Percentiles rank a stretch among this genome's conserved stretches.
Conservation (phyloP, 2,329 filamentous ascomycete genomes). For the Ophiostoma tasmaniense region DNA sequence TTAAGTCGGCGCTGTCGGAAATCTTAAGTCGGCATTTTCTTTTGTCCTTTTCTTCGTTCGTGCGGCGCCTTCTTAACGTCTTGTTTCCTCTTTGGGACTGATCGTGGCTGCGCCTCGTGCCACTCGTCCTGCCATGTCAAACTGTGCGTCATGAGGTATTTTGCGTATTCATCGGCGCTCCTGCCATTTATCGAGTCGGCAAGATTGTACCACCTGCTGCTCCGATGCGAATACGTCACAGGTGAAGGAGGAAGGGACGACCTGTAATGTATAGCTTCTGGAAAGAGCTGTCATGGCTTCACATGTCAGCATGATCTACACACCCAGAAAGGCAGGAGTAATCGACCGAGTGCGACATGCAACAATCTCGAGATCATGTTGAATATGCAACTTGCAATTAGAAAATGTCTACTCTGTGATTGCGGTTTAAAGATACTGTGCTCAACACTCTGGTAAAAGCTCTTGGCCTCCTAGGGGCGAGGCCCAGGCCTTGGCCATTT, state of each 20-base stretch:
- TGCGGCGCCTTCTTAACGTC: conserved; percentile 10
- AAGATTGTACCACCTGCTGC: not conserved
- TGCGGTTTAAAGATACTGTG: not conserved
- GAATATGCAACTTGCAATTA: not conserved
- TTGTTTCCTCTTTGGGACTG: conserved; percentile 10
- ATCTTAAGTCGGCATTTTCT: no score
- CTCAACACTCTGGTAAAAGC: not conserved
- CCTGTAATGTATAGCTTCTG: no score
- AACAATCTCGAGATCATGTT: not conserved
- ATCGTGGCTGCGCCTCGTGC: not conserved
- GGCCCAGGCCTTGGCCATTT: not conserved
- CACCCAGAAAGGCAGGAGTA: not conserved
- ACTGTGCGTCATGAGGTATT: not conserved
- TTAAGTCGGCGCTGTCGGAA: not conserved
- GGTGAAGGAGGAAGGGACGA: not conserved
- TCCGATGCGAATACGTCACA: conserved; percentile 3
- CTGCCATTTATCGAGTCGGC: not conserved
- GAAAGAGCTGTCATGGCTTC: no score
- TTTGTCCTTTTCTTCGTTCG: not conserved
- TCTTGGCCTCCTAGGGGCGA: conserved; percentile 1
- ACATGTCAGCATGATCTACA: no score
- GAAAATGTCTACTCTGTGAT: not conserved
- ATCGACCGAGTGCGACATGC: not conserved
- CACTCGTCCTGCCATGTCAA: not conserved
- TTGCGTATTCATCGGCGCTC: not conserved